A percentile compares a stretch with the other conserved stretches of the same genome.
phyloP scores from a whole-genome alignment of 1,139 yeast genomes.

The Kluyveromyces sp. region DNA sequence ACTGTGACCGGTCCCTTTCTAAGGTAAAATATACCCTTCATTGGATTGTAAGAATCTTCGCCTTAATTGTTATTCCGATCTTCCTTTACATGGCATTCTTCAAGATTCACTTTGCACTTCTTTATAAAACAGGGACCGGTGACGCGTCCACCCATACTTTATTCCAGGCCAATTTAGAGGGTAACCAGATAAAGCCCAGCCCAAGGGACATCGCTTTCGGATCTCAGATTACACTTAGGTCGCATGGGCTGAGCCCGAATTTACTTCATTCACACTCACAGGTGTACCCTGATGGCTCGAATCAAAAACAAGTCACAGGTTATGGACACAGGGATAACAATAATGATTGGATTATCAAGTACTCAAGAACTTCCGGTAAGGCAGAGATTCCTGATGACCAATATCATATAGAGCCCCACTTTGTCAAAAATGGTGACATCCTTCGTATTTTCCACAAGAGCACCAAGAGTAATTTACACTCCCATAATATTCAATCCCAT shows the following conservation, averaged over 20 bases:
- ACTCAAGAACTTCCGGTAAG: slow-evolving; percentile 34
- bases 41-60: slow-evolving; percentile 64
- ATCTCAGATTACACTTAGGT: slow-evolving; percentile 57
- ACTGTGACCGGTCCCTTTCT: slow-evolving; percentile 39
- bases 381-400: slow-evolving; percentile 25
- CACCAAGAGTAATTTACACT: slow-evolving; percentile 52
- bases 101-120: slow-evolving; percentile 69
- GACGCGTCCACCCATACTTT: slow-evolving; percentile 67
- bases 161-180: slow-evolving; percentile 59
- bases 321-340: slow-evolving; percentile 68
- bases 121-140: slow-evolving; percentile 74
- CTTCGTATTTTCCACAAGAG: slow-evolving; percentile 49
- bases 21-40: slow-evolving; percentile 45
- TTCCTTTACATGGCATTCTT: slow-evolving; percentile 63
- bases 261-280: slow-evolving; percentile 66
- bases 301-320: slow-evolving; percentile 69
- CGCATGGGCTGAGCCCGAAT: slow-evolving; percentile 68
- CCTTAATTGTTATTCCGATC: slow-evolving; percentile 70
- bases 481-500: slow-evolving; percentile 53
- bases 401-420: slow-evolving; percentile 28
- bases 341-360: slow-evolving; percentile 55
- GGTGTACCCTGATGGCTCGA: slow-evolving; percentile 64
- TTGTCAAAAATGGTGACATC: slow-evolving; percentile 44
- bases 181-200: slow-evolving; percentile 45
- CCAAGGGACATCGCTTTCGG: slow-evolving; percentile 61